Conservation (phyloP, 2,329 filamentous ascomycete species). For the Trichothecium roseum region DNA sequence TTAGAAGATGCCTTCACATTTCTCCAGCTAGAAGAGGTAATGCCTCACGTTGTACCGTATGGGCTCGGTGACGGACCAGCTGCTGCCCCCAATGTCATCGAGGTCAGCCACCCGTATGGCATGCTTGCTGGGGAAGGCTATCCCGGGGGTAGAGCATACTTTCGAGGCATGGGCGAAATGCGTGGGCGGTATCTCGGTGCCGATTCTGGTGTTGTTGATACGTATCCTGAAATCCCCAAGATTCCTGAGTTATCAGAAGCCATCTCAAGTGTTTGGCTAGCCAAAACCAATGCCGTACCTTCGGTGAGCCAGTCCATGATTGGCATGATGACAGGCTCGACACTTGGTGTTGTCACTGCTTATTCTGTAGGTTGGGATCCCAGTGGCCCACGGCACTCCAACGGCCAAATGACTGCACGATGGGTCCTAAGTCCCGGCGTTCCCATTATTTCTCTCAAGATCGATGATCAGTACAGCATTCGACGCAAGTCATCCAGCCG, state of each 20-base stretch:
- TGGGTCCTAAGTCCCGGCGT: conserved; percentile 91
- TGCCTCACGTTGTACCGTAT: conserved; percentile 62
- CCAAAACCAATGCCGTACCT: conserved; percentile 66
- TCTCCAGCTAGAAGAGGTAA: conserved; percentile 67
- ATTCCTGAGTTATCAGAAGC: conserved; percentile 61
- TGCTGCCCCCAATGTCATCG: conserved; percentile 77
- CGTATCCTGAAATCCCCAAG: conserved; percentile 64
- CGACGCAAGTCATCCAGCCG: conserved; percentile 60
- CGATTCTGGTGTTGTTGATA: conserved; percentile 49
- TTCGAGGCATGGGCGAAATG: conserved; percentile 62
- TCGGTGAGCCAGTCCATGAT: conserved; percentile 65
- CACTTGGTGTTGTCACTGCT: conserved; percentile 69
- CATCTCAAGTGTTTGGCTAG: conserved; percentile 78
- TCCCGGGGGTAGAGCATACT: conserved; percentile 73
- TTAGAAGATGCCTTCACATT: conserved; percentile 65
- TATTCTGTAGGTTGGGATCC: conserved; percentile 60
- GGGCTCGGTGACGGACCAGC: conserved; percentile 72
- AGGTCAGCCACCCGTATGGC: conserved; percentile 77
- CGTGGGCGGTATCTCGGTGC: conserved; percentile 64
- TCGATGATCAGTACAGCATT: conserved; percentile 73
- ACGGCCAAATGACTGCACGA: conserved; percentile 73
- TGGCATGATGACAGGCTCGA: conserved; percentile 75
- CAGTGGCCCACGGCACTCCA: conserved; percentile 51
- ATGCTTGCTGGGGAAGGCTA: conserved; percentile 79
- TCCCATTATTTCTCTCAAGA: conserved; percentile 71